Evolutionary conservation across 345 rosid species (phyloP).

Genomic region (Lumnitzera littorea): DNA sequence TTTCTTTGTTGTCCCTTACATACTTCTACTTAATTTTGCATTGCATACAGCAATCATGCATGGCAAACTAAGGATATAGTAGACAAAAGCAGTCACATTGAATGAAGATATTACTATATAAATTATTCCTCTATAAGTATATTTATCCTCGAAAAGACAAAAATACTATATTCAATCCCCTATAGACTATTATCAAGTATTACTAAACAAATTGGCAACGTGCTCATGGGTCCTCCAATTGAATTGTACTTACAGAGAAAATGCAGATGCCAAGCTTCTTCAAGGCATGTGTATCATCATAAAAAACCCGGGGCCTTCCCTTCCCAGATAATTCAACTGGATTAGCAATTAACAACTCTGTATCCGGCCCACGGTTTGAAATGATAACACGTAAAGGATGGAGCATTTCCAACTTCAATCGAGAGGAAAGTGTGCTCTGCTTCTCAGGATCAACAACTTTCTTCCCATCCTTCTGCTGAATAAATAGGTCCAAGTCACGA

Average conservation of each 20-base stretch:
- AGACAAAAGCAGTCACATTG: too few species aligned
- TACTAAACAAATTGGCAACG: too few species aligned
- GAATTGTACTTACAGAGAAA: slow-evolving; percentile 53
- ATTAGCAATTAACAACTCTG: slow-evolving; percentile 75
- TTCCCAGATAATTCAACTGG: slow-evolving; percentile 81
- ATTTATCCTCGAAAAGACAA: neutral
- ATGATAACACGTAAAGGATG: slow-evolving; percentile 72
- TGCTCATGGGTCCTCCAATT: neutral
- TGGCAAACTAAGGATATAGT: too few species aligned
- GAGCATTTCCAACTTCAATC: slow-evolving; percentile 71
- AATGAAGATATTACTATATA: too few species aligned
- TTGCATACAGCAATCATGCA: too few species aligned
- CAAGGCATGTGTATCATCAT: slow-evolving; percentile 65
- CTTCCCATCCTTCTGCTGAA: slow-evolving; percentile 68
- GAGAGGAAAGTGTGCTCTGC: slow-evolving; percentile 39
- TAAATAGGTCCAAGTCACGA: slow-evolving; percentile 70
- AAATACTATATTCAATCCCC: too few species aligned
- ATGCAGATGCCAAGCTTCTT: slow-evolving; percentile 68
- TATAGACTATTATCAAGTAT: too few species aligned
- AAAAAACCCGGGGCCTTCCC: slow-evolving; percentile 85
- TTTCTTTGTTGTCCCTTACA: too few species aligned
- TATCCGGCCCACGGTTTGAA: slow-evolving; percentile 70
- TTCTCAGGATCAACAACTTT: slow-evolving; percentile 62
- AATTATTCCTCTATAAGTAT: neutral
- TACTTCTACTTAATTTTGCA: too few species aligned